Base-by-base conservation (phyloP, 768 basidiomycete genomes). In the Naganishia friedmannii region DNA sequence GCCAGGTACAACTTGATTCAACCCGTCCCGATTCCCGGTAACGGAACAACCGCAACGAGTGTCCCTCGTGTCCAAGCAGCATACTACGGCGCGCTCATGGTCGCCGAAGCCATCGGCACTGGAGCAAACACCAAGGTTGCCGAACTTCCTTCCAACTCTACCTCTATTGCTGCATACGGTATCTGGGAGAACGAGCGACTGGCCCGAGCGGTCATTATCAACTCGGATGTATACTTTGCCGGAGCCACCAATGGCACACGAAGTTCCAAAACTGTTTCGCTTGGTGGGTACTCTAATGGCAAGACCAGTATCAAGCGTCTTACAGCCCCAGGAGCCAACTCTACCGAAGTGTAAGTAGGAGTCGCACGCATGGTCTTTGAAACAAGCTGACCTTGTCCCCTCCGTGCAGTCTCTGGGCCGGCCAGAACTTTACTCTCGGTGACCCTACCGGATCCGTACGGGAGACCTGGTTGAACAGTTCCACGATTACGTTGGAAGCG, bases 51-150 rank as follows among this genome's bases (percentile, higher is more conserved):
- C 42, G 42, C 42, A 17, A 42, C 42, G 7, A 17, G 15, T 13
- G 42, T 42, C 42, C 42, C 42, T 10, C 42, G 42, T 42, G 15
- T 42, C 42, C 42, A 42, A 42, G 42, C 42, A 42, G 42, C 42
- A 8, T 74, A 55, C 66, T 57, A 74, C 63, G 63, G 54, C 8
- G 67, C 73, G 31, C 66, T 74, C 29, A 55, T 74, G 23, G 67
- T 69, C 51, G 63, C 51, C 66, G 72, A 72, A 34, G 72, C 72
- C 9, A 73, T 74, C 53, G 73, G 73, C 15, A 66, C 60, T 9
- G 53, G 31, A 10, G 26, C 23, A 54, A 32, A 32, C 26, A 54
- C 23, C 53, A 32, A 28, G 26, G 31, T 54, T 23, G 53, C 26
- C 5, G 53, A 54, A 23, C 15, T 42, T 3, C 7, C 32, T 65